Conservation (phyloP, 1,139 yeast species). For the Kodamaea ohmeri region DNA sequence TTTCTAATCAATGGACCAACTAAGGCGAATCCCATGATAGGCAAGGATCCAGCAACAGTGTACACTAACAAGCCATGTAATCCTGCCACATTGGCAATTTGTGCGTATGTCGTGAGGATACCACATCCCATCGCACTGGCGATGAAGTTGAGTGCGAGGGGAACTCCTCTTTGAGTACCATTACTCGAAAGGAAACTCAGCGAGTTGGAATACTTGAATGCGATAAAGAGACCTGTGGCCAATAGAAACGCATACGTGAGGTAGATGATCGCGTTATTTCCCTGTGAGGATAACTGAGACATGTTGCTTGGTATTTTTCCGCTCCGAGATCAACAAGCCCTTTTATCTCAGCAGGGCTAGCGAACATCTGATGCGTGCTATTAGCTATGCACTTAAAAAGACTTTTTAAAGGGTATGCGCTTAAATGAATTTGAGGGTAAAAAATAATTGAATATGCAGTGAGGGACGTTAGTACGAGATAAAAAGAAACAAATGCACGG, state of each 20-base stretch:
- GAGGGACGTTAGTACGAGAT: too few species aligned
- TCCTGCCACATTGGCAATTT: conserved; percentile 83
- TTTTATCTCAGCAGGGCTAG: conserved; percentile 1
- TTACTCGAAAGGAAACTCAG: conserved; percentile 68
- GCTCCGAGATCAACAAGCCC: conserved; percentile 4
- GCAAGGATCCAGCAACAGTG: conserved; percentile 77
- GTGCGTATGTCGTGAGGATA: conserved; percentile 77
- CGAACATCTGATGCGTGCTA: conserved; percentile 1
- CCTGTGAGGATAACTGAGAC: conserved; percentile 39
- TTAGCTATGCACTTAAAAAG: background rate
- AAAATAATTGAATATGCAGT: background rate
- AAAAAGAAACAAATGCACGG: background rate
- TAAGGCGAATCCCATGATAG: conserved; percentile 76
- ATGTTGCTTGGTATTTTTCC: conserved; percentile 8
- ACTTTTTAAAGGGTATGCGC: background rate
- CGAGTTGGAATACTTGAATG: conserved; percentile 48
- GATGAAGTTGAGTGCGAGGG: conserved; percentile 78
- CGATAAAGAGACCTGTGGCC: conserved; percentile 56
- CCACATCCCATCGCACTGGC: conserved; percentile 96
- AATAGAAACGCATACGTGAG: conserved; percentile 67
- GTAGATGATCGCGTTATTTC: conserved; percentile 72
- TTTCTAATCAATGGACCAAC: conserved; percentile 79
- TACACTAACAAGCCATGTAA: conserved; percentile 85
- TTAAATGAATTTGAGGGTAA: conserved; percentile 3
- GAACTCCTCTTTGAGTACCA: conserved; percentile 77